phyloP scores from a whole-genome alignment of 129 eudicot genomes.

The Gnaphalium uliginosum region DNA sequence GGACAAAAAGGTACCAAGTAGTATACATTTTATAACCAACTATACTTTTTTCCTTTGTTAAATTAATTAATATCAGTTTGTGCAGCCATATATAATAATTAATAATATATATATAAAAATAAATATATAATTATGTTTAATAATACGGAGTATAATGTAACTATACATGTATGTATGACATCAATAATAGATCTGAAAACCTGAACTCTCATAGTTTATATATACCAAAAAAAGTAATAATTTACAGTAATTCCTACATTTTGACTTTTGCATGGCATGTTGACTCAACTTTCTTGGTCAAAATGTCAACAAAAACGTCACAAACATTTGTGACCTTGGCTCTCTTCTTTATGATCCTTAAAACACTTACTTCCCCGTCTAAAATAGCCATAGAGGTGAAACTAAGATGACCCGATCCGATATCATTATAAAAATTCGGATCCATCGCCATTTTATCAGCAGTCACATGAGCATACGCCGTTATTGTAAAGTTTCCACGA shows the following conservation, averaged over 20 bases:
- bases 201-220: too few relatives aligned
- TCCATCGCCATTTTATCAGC: conserved; percentile 23
- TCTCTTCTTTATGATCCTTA: conserved; percentile 20
- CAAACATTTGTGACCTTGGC: conserved; percentile 32
- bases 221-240: too few relatives aligned
- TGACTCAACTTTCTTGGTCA: conserved; percentile 29
- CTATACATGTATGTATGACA: too few relatives aligned
- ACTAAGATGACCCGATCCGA: conserved; percentile 23
- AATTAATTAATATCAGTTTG: too few relatives aligned
- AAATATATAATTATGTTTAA: too few relatives aligned
- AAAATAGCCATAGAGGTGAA: conserved; percentile 25
- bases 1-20: too few relatives aligned
- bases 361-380: conserved; percentile 28
- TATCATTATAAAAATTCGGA: conserved; percentile 25
- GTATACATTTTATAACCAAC: too few relatives aligned
- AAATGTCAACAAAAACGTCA: conserved; percentile 22
- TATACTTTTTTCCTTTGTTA: too few relatives aligned
- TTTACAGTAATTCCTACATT: background rate
- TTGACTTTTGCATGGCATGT: conserved; percentile 27
- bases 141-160: too few relatives aligned
- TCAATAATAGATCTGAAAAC: too few relatives aligned
- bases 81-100: too few relatives aligned
- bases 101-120: too few relatives aligned
- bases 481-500: conserved; percentile 17
- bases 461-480: conserved; percentile 30